Evolutionary conservation across 164 flowering plant genomes (phyloP).

Genomic region (Hamamelis virginiana): DNA sequence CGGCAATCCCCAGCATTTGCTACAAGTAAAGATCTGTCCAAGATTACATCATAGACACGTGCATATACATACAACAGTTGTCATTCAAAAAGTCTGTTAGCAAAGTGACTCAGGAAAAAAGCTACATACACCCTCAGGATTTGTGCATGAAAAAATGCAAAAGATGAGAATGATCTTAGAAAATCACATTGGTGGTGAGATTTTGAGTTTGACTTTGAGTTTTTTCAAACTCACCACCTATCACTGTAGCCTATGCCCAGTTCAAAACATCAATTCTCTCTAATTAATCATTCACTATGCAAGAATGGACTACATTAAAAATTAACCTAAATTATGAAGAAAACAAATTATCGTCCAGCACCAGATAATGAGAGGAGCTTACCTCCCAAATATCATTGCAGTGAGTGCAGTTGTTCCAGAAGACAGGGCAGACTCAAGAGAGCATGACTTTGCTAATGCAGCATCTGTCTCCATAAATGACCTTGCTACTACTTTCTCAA

Average conservation of each 20-base stretch:
- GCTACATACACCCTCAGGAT: neutral
- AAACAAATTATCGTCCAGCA: neutral
- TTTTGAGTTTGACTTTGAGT: neutral
- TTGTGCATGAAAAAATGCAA: neutral
- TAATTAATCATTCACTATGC: neutral
- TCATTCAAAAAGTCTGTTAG: neutral
- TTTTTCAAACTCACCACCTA: neutral
- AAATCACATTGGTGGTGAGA: neutral
- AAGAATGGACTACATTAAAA: neutral
- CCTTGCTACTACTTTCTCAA: slow-evolving; percentile 80
- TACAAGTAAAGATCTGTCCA: slow-evolving; percentile 82
- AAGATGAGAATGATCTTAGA: neutral
- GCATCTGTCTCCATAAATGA: slow-evolving; percentile 77
- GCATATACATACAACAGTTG: neutral
- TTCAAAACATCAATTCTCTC: neutral
- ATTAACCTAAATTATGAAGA: neutral
- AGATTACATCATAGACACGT: slow-evolving; percentile 3
- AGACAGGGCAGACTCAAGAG: slow-evolving; percentile 57
- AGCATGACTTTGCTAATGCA: slow-evolving; percentile 61
- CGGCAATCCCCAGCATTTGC: slow-evolving; percentile 98
- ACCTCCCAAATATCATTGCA: slow-evolving; percentile 96
- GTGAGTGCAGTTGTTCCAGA: slow-evolving; percentile 95
- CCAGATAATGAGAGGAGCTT: neutral
- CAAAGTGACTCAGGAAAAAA: neutral
- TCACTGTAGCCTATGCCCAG: too few relatives aligned